Base-by-base conservation (phyloP, 805 yeast species). In the Kazachstania psychrophila region DNA sequence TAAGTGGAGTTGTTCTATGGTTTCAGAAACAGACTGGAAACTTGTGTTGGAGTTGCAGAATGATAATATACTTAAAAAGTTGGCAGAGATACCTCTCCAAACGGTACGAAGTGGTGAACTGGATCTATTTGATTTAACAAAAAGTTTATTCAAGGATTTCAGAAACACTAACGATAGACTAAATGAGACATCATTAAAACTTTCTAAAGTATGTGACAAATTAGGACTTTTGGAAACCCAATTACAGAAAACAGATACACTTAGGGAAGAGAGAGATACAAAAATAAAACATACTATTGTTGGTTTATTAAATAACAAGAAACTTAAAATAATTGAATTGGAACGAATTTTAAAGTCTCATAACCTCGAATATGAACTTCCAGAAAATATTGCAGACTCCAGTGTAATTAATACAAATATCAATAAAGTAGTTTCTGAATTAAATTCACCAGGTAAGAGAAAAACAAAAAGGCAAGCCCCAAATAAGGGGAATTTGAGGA, bases 381-480 rank as follows among this genome's bases (percentile, higher is more conserved):
- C 34, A 3, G 31, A 33, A 2, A 36, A 29, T 12, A 28, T 29
- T 13, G 24, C 40, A 5, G 59, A 54, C 33, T 36, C 46, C 4
- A 41, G 40, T 4, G 25, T 44, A 5, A 42, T 54, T 3, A 51
- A 52, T 35, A 36, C 33, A 15, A 33, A 48, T 30, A 45, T 54
- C 3, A 41, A 29, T 4, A 34, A 43, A 3, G 42, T 45, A 9
- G 48, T 52, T 1, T 37, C 46, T 6, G 40, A 41, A 20, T 37
- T 52, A 14, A 48, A 45, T 20, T 51, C 56, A 2, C 56, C 56
- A 12, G 55, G 56, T 3, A 52, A 45, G 32, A 40, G 52, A 19
- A 43, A 34, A 34, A 34, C 31, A 16, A 27, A 25, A 2, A 19
- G 18, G 16, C 34, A 9, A 12, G n/a, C 14, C 15, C 13, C n/a